A percentile compares a stretch with the other conserved stretches of the same genome.
Conservation (phyloP, 495 filamentous ascomycete genomes). For the Parathielavia hyrcaniae region DNA sequence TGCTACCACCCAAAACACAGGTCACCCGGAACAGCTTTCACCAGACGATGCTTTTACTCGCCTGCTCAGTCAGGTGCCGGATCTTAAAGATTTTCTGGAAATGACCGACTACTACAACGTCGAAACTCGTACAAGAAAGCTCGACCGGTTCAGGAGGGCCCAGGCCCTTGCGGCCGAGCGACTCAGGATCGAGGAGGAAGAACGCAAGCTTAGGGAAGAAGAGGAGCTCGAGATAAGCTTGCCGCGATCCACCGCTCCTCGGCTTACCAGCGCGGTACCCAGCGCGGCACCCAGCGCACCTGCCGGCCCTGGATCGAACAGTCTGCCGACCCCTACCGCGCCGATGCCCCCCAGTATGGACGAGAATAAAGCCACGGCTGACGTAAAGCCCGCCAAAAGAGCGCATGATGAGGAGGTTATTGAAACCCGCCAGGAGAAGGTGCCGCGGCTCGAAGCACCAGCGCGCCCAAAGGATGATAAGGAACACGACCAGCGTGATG, state of each 20-base stretch:
- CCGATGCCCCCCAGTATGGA: not conserved
- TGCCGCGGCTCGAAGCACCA: constrained; percentile 5
- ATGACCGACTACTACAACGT: constrained; percentile 54
- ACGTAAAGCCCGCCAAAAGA: constrained; percentile 11
- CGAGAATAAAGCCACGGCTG: not conserved
- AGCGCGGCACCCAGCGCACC: constrained; percentile 13
- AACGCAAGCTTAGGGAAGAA: constrained; percentile 29
- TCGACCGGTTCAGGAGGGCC: constrained; percentile 42
- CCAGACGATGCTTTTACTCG: constrained; percentile 17
- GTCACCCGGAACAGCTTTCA: not conserved
- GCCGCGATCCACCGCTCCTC: constrained; percentile 4
- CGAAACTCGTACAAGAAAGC: constrained; percentile 41
- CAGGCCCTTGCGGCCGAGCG: constrained; percentile 41
- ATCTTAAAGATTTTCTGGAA: constrained; percentile 56
- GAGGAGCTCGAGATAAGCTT: constrained; percentile 25
- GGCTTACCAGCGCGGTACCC: constrained; percentile 7
- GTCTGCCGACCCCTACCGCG: constrained; percentile 5
- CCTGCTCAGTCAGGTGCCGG: constrained; percentile 31
- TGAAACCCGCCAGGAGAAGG: constrained; percentile 12
- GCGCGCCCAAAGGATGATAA: not conserved
- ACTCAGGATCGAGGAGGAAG: constrained; percentile 34
- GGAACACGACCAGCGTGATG: not conserved
- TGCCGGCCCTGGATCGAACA: constrained; percentile 11
- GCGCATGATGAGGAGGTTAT: not conserved
- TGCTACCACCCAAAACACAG: not conserved